Evolutionary conservation across 257 asterid species (phyloP), one percentile per base, ranked within the genome.

Genomic region (Eustoma russellianum): DNA sequence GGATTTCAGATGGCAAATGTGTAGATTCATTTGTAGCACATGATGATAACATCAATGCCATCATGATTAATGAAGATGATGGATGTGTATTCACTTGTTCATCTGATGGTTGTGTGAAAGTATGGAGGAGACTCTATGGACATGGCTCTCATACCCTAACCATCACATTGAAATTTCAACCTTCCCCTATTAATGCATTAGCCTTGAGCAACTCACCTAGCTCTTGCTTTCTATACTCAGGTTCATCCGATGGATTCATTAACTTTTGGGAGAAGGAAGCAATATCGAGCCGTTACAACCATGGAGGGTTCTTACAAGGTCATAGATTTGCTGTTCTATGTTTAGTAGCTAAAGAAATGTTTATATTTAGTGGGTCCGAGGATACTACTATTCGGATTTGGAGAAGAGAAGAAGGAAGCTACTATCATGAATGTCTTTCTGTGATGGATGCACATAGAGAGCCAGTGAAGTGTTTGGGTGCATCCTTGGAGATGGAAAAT

Each of bases 181-280:
- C 70, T 0, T 89, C 97, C 1, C 96, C 97, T 0, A 79, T 86
- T 0, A 86, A 89, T 51, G 77, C 94, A 0, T 13, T 89, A 7
- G 85, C 93, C 5, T 30, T 89, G 9, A 83, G 83, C 55, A 41
- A 71, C 3, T 66, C 78, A 55, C 30, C 30, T 24, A 24, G 30
- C 30, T 24, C 30, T 24, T 24, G 30, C 30, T 86, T 83, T 64
- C 86, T 90, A 53, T 90, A 90, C 70, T 86, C 97, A 0, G 97
- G 96, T 10, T 83, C 93, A 0, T 81, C 97, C 0, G 96, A 90
- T 56, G 97, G 97, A 14, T 71, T 83, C 46, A 83, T 90, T 13
- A 90, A 83, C 24, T 90, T 90, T 63, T 90, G 97, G 97, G 97
- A 90, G 60, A 90, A 86, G 77, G 97, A 86, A 33, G 77, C 71